Evolutionary conservation across 1,139 yeast genomes (phyloP).

Genomic region (Geotrichum reessii): DNA sequence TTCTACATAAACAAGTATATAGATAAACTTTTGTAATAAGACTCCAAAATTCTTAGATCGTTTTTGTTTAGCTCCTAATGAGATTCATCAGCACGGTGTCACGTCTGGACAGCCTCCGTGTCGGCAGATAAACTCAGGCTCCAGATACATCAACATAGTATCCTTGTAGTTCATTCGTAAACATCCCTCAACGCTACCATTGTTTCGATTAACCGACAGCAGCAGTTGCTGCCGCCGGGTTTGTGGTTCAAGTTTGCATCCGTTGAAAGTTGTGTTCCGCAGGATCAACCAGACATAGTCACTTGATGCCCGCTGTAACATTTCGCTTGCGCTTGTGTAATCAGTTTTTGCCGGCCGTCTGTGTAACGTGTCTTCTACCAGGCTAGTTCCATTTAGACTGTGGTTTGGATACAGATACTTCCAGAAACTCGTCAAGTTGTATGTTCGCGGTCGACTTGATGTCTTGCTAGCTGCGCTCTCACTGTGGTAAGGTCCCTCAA

Average conservation of each 20-base stretch:
- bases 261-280: neutral
- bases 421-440: slow-evolving; percentile 12
- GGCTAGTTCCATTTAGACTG: slow-evolving; percentile 7
- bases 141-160: slow-evolving; percentile 2
- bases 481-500: slow-evolving; percentile 6
- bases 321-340: slow-evolving; percentile 6
- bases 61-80: too few species aligned
- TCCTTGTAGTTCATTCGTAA: slow-evolving; percentile 1
- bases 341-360: neutral
- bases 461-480: neutral
- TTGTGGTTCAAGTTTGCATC: neutral
- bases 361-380: neutral
- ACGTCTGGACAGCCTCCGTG: slow-evolving; percentile 15
- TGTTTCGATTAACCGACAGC: slow-evolving; percentile 11
- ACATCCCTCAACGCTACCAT: slow-evolving; percentile 11
- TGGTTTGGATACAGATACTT: slow-evolving; percentile 11
- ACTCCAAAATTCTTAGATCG: too few species aligned
- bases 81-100: neutral
- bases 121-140: neutral
- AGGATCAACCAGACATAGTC: slow-evolving; percentile 15
- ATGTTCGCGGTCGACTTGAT: neutral
- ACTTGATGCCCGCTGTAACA: slow-evolving; percentile 2
- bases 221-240: slow-evolving; percentile 3
- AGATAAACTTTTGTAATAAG: neutral
- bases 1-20: neutral